Base-by-base conservation (phyloP, 306 rosid species). In the Canavalia ensiformis region DNA sequence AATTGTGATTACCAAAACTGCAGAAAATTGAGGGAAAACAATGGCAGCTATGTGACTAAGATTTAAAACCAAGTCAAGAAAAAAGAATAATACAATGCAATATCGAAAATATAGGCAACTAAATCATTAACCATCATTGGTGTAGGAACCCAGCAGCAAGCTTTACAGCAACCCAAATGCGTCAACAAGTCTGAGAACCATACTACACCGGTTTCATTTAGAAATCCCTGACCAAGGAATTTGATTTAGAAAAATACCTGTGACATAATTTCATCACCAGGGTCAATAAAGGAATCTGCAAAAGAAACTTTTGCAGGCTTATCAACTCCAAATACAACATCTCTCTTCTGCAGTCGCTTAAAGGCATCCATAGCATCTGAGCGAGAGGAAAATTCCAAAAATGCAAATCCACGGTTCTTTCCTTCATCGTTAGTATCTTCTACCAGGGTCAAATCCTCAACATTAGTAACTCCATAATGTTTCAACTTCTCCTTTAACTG, bases 351-450 rank as follows among this genome's bases (percentile, higher is more conserved):
- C 52, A 96, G 90, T 45, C 97, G 88, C 88, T 93, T 96, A 83
- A 92, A 96, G 79, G 97, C 97, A 85, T 93, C 98, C 98, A 96
- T 96, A 62, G 99, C 99, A 47, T 96, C 99, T n/a, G 97, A 86
- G 28, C 94, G 97, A 76, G 97, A 92, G 60, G 97, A 82, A 92
- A 93, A 93, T 78, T 96, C 98, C 88, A 96, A 86, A 85, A 96
- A 96, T 1, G 99, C 98, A 78, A 96, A 93, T 50, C 99, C 99
- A 7, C 99, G 93, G 73, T 94, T 96, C 92, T 85, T 89, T 77
- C 99, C 99, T 42, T 88, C 90, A 81, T 96, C 91, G 73, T 88
- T 93, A 85, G 91, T 86, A 88, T 96, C 99, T 86, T 92, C 94
- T 58, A 96, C 97, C 83, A 96, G 77, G 44, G 97, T 96, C 74